Evolutionary conservation across 768 basidiomycete genomes (phyloP).

Genomic region (Phylloporus scabripes): DNA sequence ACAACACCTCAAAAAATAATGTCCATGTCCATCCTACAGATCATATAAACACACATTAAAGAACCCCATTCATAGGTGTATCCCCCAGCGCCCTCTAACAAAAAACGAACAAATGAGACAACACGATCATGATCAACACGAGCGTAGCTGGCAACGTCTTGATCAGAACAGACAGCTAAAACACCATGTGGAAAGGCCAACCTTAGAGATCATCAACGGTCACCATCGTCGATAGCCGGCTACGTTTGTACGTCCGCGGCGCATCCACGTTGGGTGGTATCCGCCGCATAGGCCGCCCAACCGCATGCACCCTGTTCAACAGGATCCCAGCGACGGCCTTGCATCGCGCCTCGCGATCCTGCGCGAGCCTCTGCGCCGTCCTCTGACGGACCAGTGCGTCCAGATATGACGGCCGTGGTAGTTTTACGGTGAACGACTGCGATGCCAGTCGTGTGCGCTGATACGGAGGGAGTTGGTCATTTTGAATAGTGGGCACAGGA

Average conservation of each 20-base stretch:
- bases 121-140: slow-evolving; percentile 14
- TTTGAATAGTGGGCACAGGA: slow-evolving; percentile 1
- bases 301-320: slow-evolving; percentile 46
- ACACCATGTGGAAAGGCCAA: not conserved
- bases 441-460: slow-evolving; percentile 29
- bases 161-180: not conserved
- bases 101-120: not conserved
- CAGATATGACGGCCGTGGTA: slow-evolving; percentile 21
- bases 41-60: not conserved
- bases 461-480: slow-evolving; percentile 11
- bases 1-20: not conserved
- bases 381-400: slow-evolving; percentile 28
- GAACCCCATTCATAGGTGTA: not conserved
- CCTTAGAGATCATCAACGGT: slow-evolving; percentile 37
- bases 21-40: not conserved
- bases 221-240: slow-evolving; percentile 48
- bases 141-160: not conserved
- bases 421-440: slow-evolving; percentile 21
- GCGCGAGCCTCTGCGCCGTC: slow-evolving; percentile 28
- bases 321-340: slow-evolving; percentile 56
- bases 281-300: slow-evolving; percentile 50
- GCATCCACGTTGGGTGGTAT: slow-evolving; percentile 24
- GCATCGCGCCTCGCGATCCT: slow-evolving; percentile 39
- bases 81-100: not conserved
- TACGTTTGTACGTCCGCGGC: slow-evolving; percentile 45